Percentiles rank a stretch among this genome's conserved stretches.
Conservation (phyloP, 805 yeast genomes). For the Wickerhamiella lipophila region DNA sequence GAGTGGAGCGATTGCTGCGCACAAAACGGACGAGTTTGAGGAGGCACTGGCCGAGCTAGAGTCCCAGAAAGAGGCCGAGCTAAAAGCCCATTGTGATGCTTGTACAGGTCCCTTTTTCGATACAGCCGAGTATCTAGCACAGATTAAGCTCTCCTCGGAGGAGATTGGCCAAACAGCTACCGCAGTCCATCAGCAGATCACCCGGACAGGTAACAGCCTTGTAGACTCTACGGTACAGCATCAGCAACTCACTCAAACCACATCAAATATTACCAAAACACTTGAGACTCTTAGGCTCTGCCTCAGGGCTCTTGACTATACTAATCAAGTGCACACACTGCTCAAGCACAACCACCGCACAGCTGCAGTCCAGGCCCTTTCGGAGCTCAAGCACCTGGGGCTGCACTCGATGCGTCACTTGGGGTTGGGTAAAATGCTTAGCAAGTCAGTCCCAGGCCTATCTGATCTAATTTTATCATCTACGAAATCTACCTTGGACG, state of each 20-base stretch:
- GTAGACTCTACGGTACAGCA: conserved; percentile 32
- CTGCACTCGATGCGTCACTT: conserved; percentile 53
- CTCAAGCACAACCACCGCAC: conserved; percentile 64
- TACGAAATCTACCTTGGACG: conserved; percentile 47
- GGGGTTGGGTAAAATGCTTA: conserved; percentile 61
- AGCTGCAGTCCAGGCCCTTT: conserved; percentile 72
- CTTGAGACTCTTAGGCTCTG: conserved; percentile 56
- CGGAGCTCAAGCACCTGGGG: conserved; percentile 57
- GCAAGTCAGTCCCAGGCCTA: conserved; percentile 64
- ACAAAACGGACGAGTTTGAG: conserved; percentile 45
- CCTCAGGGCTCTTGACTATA: conserved; percentile 68
- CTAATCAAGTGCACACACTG: conserved; percentile 73
- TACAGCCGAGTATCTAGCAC: conserved; percentile 49
- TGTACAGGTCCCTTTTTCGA: conserved; percentile 38
- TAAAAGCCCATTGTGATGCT: conserved; percentile 48
- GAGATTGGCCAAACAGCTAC: conserved; percentile 43
- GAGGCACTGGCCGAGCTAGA: conserved; percentile 44
- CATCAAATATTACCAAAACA: conserved; percentile 58
- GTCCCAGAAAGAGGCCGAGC: conserved; percentile 47
- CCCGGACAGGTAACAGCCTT: conserved; percentile 53
- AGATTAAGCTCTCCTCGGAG: conserved; percentile 46
- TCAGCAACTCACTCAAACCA: conserved; percentile 19
- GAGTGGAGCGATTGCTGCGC: conserved; percentile 44
- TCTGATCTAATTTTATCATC: conserved; percentile 62
- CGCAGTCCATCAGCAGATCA: conserved; percentile 44